Evolutionary conservation across 192 early-diverging fungal species (phyloP), one percentile per base, ranked within the genome.

Genomic region (Backusella mclennaniae): DNA sequence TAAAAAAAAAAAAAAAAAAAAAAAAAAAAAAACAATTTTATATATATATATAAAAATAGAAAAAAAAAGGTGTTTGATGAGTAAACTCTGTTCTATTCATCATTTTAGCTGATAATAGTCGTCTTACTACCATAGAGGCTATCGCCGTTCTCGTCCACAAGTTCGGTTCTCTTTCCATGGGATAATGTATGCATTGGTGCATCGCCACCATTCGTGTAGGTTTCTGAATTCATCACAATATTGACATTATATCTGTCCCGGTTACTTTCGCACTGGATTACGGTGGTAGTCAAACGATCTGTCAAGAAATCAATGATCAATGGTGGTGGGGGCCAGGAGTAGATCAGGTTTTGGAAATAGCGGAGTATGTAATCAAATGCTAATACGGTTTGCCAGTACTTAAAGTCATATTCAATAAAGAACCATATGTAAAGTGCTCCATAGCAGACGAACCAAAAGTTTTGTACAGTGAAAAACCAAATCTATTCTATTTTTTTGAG

Each of bases 351-450:
- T 33, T 59, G 31, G 1, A 56, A 19, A 41, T 56, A 73, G 12
- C 72, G 52, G 21, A 73, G 56, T 3, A 21, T 31, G 3, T 73
- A 73, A 73, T 73, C 72, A 35, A 73, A 59, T 31, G 36, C 46
- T 23, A 73, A 63, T 23, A 73, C 3, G 14, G 23, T 63, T 12
- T 36, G 19, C 29, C 52, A 63, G 17, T 52, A 19, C 11, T 53
- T 23, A 35, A 53, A 73, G 6, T 52, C 39, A 12, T 73, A 38
- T 14, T 6, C 31, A 31, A 39, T 36, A 73, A 73, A 73, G 35
- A 73, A 73, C 72, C 72, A 73, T 21, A 73, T 38, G 21, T 73
- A 73, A 33, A 73, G 44, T 36, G 35, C 11, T 29, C 35, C 53
- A 41, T 73, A 63, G 17, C 53, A 17, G 1, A 21, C 17, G 6